phyloP scores from a whole-genome alignment of 2,329 filamentous ascomycete species.

The Zymoseptoria tritici region DNA sequence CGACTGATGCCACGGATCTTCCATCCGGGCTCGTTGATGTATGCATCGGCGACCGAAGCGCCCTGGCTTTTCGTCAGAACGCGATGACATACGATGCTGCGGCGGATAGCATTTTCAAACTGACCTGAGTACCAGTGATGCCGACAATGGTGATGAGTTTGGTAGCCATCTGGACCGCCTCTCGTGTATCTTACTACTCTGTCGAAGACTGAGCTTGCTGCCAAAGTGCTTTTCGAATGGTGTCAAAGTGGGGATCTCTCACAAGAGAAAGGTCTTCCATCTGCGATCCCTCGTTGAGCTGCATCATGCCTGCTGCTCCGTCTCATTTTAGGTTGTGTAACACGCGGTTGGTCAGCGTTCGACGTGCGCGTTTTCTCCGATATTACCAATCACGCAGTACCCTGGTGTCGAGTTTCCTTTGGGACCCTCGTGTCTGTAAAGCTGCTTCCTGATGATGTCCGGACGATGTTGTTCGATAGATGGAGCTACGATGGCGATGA shows the following conservation, averaged over 20 bases:
- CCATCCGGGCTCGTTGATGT: conserved; percentile 14
- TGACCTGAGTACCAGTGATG: conserved; percentile 25
- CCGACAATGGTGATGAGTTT: conserved; percentile 33
- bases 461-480: no score
- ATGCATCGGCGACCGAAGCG: conserved; percentile 18
- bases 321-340: no score
- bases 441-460: no score
- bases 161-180: neutral
- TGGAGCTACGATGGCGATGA: no score
- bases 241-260: no score
- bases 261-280: neutral
- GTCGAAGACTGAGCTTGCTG: neutral
- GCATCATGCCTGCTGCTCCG: no score
- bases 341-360: no score
- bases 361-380: no score
- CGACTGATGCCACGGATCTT: conserved; percentile 34
- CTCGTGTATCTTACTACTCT: neutral
- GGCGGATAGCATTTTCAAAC: conserved; percentile 40
- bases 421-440: no score
- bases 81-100: conserved; percentile 8
- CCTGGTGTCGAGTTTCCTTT: no score
- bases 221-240: no score
- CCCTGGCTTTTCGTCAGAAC: conserved; percentile 1
- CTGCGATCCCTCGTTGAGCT: neutral
- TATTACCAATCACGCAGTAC: no score